Evolutionary conservation across 2,329 filamentous ascomycete species (phyloP), one percentile per base, ranked within the genome.

Genomic region (Aspergillus awamori): DNA sequence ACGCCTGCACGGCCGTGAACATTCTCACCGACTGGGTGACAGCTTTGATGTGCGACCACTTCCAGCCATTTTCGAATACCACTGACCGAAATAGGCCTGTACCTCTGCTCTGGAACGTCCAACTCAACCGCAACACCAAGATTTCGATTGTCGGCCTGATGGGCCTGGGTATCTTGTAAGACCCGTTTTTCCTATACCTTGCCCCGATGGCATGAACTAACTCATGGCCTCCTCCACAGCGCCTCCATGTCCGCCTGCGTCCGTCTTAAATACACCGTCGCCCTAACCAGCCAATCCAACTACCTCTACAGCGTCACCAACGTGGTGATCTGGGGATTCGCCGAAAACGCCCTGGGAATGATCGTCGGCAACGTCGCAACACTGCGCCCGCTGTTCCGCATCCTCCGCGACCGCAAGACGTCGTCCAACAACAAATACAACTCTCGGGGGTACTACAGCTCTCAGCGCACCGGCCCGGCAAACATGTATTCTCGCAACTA

Each of bases 261-360:
- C 56, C 77, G 79, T n/a, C 77, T 81, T 7, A 73, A 75, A 52
- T 81, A 77, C 63, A 74, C 80, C 24, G 24, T 76, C 38, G 71
- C 76, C 13, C 78, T 80, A 58, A 76, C 72, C 59, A 69, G 78
- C 61, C 72, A 75, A 5, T 60, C 65, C 10, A 76, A 81, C 57
- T 80, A 76, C 63, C 74, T 80, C 67, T 79, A 70, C 67, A 68
- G 71, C 58, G 75, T 77, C 11, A 77, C 77, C 30, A 74, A 77
- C 47, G 79, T 81, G 38, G 77, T 76, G 0, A 72, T 80, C 52
- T 83, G 80, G 80, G 80, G 80, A 4, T 76, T 82, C 28, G 74
- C 82, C 26, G 82, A 83, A 63, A 79, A 81, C 33, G 82, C 80
- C 13, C 81, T 79, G 17, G 82, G 82, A n/a, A 82, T 84, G 63